Conservation (phyloP, 148 eudicot species). For the Vaccinium macrocarpon region DNA sequence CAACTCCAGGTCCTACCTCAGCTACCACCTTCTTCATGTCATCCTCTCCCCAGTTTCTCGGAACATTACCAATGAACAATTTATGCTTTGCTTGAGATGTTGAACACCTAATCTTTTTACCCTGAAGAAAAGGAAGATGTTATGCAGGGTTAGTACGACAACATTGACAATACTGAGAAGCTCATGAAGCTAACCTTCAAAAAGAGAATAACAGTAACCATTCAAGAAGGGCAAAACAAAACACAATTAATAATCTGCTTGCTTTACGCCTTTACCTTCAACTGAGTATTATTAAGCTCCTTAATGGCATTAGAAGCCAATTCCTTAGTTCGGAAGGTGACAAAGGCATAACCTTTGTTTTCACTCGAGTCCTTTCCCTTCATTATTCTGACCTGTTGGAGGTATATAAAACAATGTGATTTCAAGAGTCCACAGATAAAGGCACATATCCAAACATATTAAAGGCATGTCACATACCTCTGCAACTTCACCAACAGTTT, state of each 20-base stretch:
- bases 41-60: conserved; percentile 70
- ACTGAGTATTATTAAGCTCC: conserved; percentile 59
- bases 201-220: neutral
- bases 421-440: neutral
- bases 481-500: conserved; percentile 75
- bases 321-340: conserved; percentile 75
- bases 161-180: neutral
- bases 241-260: neutral
- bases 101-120: conserved; percentile 78
- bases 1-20: conserved; percentile 82
- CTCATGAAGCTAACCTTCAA: neutral
- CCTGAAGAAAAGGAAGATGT: conserved; percentile 40
- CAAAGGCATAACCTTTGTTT: conserved; percentile 95
- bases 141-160: neutral
- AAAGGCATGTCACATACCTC: conserved; percentile 48
- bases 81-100: conserved; percentile 89
- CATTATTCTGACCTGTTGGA: conserved; percentile 78
- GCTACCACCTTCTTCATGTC: conserved; percentile 64
- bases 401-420: conserved; percentile 13
- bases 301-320: conserved; percentile 88
- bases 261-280: conserved; percentile 77
- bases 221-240: neutral
- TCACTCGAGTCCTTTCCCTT: conserved; percentile 68
- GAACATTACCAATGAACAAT: conserved; percentile 87
- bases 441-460: neutral